phyloP scores from a whole-genome alignment of 805 yeast species.

The Suhomyces vadensis region DNA sequence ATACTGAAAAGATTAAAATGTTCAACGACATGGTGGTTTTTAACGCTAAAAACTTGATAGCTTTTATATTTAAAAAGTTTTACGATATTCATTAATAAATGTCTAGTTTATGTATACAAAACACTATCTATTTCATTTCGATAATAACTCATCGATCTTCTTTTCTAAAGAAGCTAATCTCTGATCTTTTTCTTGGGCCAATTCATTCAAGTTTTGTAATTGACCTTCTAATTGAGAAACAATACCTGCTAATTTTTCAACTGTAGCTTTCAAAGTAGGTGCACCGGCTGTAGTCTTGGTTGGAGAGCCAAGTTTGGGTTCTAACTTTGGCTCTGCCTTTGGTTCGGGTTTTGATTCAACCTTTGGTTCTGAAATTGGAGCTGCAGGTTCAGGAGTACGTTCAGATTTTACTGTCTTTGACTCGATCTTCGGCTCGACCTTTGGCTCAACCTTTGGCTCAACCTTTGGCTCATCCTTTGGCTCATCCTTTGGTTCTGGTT shows the following conservation, averaged over 20 bases:
- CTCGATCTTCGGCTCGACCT: conserved; percentile 12
- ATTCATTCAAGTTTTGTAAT: conserved; percentile 49
- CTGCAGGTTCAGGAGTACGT: conserved; percentile 17
- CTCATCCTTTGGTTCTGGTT: conserved; percentile 8
- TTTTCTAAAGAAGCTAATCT: conserved; percentile 57
- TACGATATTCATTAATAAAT: conserved; percentile 46
- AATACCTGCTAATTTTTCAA: conserved; percentile 62
- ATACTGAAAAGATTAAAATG: conserved; percentile 50
- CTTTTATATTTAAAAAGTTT: conserved; percentile 73
- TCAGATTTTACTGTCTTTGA: conserved; percentile 11
- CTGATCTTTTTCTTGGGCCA: conserved; percentile 66
- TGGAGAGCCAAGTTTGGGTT: conserved; percentile 14
- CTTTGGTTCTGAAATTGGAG: conserved; percentile 10
- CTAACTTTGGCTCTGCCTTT: not conserved
- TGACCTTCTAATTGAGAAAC: conserved; percentile 60
- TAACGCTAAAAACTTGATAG: conserved; percentile 65
- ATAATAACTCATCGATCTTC: conserved; percentile 57
- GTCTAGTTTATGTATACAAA: conserved; percentile 3
- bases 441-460: conserved; percentile 9
- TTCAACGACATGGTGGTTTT: conserved; percentile 71
- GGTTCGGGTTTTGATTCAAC: conserved; percentile 10
- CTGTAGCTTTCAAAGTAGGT: conserved; percentile 68
- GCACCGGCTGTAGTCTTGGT: conserved; percentile 38
- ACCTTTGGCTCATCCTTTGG: conserved; percentile 11
- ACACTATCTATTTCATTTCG: conserved; percentile 35